Conservation (phyloP, 1,139 yeast species). For the Blastobotrys persicus region DNA sequence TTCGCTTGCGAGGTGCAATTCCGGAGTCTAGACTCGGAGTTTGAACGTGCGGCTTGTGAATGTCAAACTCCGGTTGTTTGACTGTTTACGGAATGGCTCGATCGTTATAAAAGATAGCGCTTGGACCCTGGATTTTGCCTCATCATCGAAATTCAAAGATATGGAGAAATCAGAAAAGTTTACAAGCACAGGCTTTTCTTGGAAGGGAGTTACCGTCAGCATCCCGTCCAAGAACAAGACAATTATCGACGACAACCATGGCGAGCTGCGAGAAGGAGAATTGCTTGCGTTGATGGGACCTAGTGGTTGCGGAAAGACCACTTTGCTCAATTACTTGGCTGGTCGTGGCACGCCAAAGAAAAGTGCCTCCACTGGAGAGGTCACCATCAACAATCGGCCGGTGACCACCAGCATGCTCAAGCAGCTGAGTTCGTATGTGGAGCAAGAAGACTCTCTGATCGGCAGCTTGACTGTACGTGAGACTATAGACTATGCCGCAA, state of each 20-base stretch:
- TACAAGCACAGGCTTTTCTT: not conserved
- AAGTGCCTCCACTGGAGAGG: slow-evolving; percentile 11
- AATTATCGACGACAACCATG: slow-evolving; percentile 35
- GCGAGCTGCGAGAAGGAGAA: slow-evolving; percentile 19
- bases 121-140: too few species aligned
- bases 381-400: slow-evolving; percentile 9
- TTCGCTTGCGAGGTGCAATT: too few species aligned
- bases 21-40: not conserved
- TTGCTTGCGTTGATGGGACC: slow-evolving; percentile 49
- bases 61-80: not conserved
- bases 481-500: slow-evolving; percentile 53
- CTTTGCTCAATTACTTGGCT: slow-evolving; percentile 44
- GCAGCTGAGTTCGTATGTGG: slow-evolving; percentile 56
- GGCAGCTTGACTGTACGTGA: slow-evolving; percentile 54
- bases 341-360: slow-evolving; percentile 35
- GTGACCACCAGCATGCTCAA: slow-evolving; percentile 34
- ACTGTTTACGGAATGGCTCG: too few species aligned
- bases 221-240: slow-evolving; percentile 3
- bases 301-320: slow-evolving; percentile 52
- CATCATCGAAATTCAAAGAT: too few species aligned
- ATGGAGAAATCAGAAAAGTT: not conserved
- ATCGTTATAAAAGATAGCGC: not conserved
- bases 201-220: slow-evolving; percentile 8
- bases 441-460: slow-evolving; percentile 57
- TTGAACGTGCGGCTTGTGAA: not conserved